These are phyloP conservation scores for Agarophyton chilense DNA, from an alignment of 23 red algal genomes.

Conservation along the genomic window DNA sequence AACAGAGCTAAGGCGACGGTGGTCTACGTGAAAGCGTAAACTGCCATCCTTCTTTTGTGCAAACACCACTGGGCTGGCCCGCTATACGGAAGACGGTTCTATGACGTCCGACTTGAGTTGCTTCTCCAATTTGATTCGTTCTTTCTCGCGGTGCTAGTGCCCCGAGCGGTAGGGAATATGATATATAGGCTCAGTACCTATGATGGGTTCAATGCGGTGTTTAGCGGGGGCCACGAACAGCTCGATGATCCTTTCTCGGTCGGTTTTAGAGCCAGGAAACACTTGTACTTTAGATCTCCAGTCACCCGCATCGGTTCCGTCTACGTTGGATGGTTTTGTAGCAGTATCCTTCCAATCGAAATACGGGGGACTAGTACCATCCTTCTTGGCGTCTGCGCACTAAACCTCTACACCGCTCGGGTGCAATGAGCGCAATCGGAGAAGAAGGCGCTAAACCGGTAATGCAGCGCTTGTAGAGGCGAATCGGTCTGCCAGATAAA, in stretches of 20 bases:
- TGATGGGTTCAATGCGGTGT: slow-evolving; percentile 15
- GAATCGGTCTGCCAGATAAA: not conserved
- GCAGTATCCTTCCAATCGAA: not conserved
- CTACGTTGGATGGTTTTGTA: not conserved
- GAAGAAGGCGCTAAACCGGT: slow-evolving; percentile 22
- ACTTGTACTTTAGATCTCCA: not conserved
- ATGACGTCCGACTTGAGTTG: not conserved
- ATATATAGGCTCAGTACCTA: not conserved
- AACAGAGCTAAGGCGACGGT: not conserved
- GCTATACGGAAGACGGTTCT: slow-evolving; percentile 14
- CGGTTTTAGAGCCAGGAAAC: not conserved
- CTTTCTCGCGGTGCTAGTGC: not conserved
- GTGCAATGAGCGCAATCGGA: not conserved
- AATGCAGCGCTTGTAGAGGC: not conserved
- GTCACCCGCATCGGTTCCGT: not conserved
- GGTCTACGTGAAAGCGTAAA: slow-evolving; percentile 21
- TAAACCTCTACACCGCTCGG: not conserved
- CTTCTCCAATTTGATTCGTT: not conserved
- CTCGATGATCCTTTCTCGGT: not conserved
- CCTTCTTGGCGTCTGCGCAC: not conserved
- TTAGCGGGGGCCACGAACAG: not conserved
- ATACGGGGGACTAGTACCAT: not conserved
- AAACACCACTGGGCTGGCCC: not conserved
- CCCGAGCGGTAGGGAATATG: not conserved
- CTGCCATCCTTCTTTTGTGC: slow-evolving; percentile 26